Evolutionary conservation across 1,139 yeast genomes (phyloP), one percentile per base, ranked within the genome.

Genomic region (Magnusiomyces suaveolens): DNA sequence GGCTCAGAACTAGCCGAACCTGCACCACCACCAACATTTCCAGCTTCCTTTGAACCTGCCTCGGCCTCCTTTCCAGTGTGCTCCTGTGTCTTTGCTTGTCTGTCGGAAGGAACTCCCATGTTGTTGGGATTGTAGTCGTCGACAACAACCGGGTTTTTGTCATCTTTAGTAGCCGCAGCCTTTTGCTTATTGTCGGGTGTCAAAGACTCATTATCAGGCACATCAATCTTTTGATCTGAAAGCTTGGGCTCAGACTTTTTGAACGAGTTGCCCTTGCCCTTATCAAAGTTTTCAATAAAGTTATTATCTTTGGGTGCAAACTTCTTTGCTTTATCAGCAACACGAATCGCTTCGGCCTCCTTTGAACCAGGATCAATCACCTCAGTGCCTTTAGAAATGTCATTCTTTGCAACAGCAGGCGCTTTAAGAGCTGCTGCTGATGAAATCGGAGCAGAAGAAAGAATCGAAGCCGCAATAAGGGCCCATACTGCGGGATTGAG

Each of bases 61-160:
- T 57, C 56, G 23, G 48, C 51, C 46, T 54, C 52, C 29, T 56
- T 58, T 26, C 53, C 54, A 20, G 52, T 26, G 26, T 54, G 54
- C 43, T 53, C 58, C 12, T 53, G 55, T 44, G 52, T 52, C 26
- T 54, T 56, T 14, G 57, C 52, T 52, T 54, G 51, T 23, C 60
- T 59, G 20, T 63, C 66, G 18, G 65, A 60, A 14, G 64, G 56
- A 8, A 66, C 68, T 2, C 73, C 73, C 43, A 70, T 61, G 32
- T 70, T 66, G 53, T 63, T 66, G 12, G 73, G 73, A 58, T 70
- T 72, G 54, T 70, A 70, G 57, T 70, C 74, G 59, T 69, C 69
- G 47, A 69, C 64, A 29, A 69, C 70, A 20, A 66, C 69, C 2
- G 72, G 69, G 33, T 48, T 48, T 46, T 66, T 64, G 50, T 65